phyloP scores from a whole-genome alignment of 495 filamentous ascomycete genomes.

The Tirmania nivea region DNA sequence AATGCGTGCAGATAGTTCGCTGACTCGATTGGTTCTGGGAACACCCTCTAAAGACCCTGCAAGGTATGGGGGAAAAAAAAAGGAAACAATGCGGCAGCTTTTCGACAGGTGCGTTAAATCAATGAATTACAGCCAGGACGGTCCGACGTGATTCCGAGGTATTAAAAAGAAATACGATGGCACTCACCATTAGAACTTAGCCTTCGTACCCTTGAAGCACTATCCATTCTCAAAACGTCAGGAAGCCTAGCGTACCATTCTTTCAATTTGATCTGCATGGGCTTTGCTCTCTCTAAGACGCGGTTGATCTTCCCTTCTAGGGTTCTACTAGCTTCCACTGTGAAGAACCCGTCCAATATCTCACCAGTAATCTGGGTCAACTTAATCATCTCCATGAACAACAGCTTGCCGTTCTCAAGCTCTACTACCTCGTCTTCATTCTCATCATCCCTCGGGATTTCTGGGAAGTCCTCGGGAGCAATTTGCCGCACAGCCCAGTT shows the following conservation, averaged over 20 bases:
- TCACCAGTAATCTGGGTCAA: slow-evolving; percentile 57
- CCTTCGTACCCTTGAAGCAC: slow-evolving; percentile 15
- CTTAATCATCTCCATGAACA: slow-evolving; percentile 53
- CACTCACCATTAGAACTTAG: slow-evolving; percentile 25
- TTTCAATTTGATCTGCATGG: slow-evolving; percentile 61
- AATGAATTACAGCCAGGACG: not conserved
- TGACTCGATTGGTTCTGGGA: too few relatives aligned
- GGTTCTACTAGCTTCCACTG: slow-evolving; percentile 33
- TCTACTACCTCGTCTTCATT: slow-evolving; percentile 31
- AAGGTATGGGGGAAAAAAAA: too few relatives aligned
- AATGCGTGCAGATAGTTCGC: too few relatives aligned
- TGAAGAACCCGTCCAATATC: slow-evolving; percentile 63
- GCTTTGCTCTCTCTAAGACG: slow-evolving; percentile 53
- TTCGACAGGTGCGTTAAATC: not conserved
- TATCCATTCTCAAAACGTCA: slow-evolving; percentile 42
- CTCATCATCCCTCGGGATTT: slow-evolving; percentile 32
- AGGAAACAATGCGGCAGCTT: not conserved
- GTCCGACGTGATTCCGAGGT: not conserved
- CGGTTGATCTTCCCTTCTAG: slow-evolving; percentile 25
- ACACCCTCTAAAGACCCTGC: too few relatives aligned
- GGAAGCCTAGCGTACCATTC: slow-evolving; percentile 58
- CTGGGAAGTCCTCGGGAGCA: slow-evolving; percentile 47
- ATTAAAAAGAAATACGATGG: not conserved
- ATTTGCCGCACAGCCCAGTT: slow-evolving; percentile 67
- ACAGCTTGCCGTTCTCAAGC: slow-evolving; percentile 41